These are phyloP conservation scores for Suillus weaverae DNA, from an alignment of 768 basidiomycete species.

Conservation along the genomic window DNA sequence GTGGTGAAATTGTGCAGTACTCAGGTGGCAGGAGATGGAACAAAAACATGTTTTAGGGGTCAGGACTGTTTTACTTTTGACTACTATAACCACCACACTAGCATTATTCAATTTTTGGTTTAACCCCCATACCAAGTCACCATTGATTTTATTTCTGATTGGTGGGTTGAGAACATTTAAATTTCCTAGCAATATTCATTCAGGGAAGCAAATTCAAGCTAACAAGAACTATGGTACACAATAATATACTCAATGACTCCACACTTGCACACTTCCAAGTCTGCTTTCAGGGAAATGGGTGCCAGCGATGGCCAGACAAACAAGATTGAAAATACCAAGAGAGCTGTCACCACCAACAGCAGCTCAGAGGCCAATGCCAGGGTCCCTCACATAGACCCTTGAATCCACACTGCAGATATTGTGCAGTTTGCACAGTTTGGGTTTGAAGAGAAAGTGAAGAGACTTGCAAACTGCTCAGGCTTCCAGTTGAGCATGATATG, in stretches of 20 bases:
- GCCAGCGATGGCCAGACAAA: not conserved
- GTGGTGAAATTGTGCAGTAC: no score
- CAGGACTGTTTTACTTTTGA: no score
- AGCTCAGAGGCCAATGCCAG: not conserved
- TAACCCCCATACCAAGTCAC: no score
- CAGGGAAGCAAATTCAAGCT: not conserved
- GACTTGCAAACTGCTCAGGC: not conserved
- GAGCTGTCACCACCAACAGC: not conserved
- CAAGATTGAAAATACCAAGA: not conserved
- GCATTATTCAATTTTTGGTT: no score
- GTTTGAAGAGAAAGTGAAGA: not conserved
- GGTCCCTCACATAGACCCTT: not conserved
- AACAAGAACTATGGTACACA: constrained; percentile 18
- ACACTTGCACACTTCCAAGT: constrained; percentile 16
- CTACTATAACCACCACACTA: no score
- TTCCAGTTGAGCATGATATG: not conserved
- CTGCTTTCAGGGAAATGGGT: not conserved
- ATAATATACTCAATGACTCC: constrained; percentile 43
- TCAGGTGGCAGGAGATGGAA: no score
- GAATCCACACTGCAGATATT: not conserved
- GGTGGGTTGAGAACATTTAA: not conserved
- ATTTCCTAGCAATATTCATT: not conserved
- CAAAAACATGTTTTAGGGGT: no score
- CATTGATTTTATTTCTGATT: no score
- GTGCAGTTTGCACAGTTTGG: not conserved